Conservation (phyloP, 441 rosid genomes). For the Populus tomentosa region DNA sequence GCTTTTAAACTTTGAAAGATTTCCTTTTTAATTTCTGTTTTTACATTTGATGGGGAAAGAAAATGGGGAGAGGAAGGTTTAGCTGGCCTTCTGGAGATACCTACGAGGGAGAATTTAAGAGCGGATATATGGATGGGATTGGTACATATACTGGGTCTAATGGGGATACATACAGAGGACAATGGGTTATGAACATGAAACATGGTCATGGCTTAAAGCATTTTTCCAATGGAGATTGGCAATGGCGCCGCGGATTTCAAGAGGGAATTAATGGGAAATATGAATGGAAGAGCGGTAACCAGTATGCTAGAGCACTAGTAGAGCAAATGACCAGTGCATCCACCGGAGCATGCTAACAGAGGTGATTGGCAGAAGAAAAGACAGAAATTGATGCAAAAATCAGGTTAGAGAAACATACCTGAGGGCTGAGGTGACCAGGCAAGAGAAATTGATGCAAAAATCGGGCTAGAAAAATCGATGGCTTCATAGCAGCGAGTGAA, state of each 20-base stretch:
- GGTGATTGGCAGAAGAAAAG: no score
- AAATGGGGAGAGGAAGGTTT: constrained; percentile 80
- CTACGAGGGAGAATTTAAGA: constrained; percentile 90
- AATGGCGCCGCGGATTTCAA: constrained; percentile 76
- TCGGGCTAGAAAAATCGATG: no score
- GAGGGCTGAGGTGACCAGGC: no score
- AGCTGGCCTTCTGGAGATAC: constrained; percentile 94
- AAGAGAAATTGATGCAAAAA: no score
- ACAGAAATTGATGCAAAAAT: no score
- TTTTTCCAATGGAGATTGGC: constrained; percentile 69
- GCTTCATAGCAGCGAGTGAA: no score
- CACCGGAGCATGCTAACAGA: no score
- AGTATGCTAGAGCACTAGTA: constrained; percentile 23
- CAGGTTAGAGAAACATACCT: no score
- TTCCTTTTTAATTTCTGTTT: no score
- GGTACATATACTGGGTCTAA: constrained; percentile 65
- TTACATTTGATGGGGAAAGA: constrained; percentile 38
- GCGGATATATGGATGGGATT: constrained; percentile 87
- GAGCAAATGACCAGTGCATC: no score
- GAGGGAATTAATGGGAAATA: constrained; percentile 76
- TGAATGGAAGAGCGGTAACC: constrained; percentile 71
- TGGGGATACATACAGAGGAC: constrained; percentile 73
- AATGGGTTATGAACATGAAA: constrained; percentile 85
- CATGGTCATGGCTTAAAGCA: constrained; percentile 72
- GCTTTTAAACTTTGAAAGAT: no score